phyloP scores from a whole-genome alignment of 1,284 basidiomycete species.

The Uromyces viciae-fabae region DNA sequence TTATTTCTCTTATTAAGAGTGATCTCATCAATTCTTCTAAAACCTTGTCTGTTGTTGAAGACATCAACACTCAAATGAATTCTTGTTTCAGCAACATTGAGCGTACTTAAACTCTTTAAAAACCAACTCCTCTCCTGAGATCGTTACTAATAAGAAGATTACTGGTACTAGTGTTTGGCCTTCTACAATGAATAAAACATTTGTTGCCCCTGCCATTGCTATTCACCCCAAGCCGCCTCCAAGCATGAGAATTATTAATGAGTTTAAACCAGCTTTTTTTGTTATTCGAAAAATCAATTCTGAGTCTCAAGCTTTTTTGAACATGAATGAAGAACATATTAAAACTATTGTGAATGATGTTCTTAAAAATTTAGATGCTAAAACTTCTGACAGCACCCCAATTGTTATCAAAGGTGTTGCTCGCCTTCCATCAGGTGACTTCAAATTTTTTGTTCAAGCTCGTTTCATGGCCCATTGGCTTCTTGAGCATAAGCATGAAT shows the following conservation, averaged over 20 bases:
- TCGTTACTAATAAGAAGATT: too few species aligned
- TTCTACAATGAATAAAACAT: too few species aligned
- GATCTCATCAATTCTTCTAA: too few species aligned
- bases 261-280: slow-evolving; percentile 7
- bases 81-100: too few species aligned
- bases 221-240: neutral
- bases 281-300: neutral
- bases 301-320: neutral
- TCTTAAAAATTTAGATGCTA: neutral
- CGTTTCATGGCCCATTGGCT: neutral
- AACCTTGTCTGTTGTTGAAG: too few species aligned
- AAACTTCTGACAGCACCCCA: neutral
- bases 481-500: neutral
- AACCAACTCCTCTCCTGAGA: too few species aligned
- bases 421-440: neutral
- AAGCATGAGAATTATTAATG: neutral
- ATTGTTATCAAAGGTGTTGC: neutral
- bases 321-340: neutral
- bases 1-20: too few species aligned
- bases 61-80: too few species aligned
- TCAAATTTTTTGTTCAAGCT: neutral
- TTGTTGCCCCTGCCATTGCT: too few species aligned
- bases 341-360: neutral
- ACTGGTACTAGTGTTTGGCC: too few species aligned
- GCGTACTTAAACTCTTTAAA: too few species aligned